Percentiles rank a stretch among this genome's conserved stretches.
phyloP scores from a whole-genome alignment of 768 basidiomycete species.

The Xerocomellus chrysenteron region DNA sequence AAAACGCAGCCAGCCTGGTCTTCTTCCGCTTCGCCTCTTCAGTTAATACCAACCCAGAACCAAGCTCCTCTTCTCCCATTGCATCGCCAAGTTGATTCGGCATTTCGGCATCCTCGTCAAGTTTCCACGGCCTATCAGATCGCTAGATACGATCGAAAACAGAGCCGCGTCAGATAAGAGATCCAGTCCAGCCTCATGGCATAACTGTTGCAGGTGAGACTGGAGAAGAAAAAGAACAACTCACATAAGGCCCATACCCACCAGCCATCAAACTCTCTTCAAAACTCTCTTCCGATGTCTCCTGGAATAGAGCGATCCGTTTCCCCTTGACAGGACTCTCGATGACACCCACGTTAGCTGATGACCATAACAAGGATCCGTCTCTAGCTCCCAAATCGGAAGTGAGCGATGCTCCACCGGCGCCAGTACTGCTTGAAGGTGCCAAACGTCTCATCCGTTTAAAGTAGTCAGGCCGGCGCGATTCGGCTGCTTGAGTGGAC shows the following conservation, averaged over 20 bases:
- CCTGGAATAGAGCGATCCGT: conserved; percentile 72
- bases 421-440: conserved; percentile 35
- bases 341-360: conserved; percentile 53
- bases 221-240: conserved; percentile 22
- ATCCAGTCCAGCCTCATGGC: conserved; percentile 6
- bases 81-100: conserved; percentile 12
- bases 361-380: conserved; percentile 21
- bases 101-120: conserved; percentile 15
- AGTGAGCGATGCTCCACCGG: conserved; percentile 6
- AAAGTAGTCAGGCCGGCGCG: conserved; percentile 69
- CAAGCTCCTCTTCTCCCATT: conserved; percentile 10
- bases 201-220: not conserved
- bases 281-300: conserved; percentile 81
- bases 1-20: conserved; percentile 68
- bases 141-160: conserved; percentile 18
- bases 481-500: conserved; percentile 55
- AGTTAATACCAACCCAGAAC: conserved; percentile 22
- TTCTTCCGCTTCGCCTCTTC: conserved; percentile 69
- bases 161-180: conserved; percentile 9
- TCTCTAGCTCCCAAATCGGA: conserved; percentile 13
- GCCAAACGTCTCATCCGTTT: conserved; percentile 53
- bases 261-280: conserved; percentile 83
- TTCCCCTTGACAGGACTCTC: conserved; percentile 74
- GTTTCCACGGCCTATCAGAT: conserved; percentile 26
- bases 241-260: conserved; percentile 74